A percentile compares a stretch with the other conserved stretches of the same genome.
These are phyloP conservation scores for Monilinia laxa DNA, from an alignment of 2,329 filamentous ascomycete species.

Conservation along the genomic window DNA sequence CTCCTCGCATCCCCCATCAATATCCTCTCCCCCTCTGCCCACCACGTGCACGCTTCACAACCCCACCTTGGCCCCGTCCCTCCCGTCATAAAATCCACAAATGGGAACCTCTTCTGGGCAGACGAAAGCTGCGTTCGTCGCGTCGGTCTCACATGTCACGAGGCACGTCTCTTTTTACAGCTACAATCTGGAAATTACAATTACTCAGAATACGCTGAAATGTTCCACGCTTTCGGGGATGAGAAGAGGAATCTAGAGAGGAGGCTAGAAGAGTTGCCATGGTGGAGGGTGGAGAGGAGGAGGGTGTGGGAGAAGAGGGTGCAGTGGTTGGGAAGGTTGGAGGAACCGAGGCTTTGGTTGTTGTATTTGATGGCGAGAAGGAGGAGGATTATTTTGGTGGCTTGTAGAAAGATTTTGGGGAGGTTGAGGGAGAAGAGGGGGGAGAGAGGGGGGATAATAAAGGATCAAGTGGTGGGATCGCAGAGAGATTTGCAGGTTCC, in stretches of 20 bases:
- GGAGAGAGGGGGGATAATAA: not conserved
- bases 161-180: slow-evolving; percentile 31
- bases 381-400: slow-evolving; percentile 31
- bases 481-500: no score
- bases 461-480: no score
- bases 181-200: slow-evolving; percentile 31
- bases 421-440: slow-evolving; percentile 29
- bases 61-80: slow-evolving; percentile 23
- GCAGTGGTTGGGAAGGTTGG: slow-evolving; percentile 33
- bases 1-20: not conserved
- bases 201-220: slow-evolving; percentile 31
- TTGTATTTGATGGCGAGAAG: slow-evolving; percentile 33
- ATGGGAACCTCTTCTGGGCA: slow-evolving; percentile 35
- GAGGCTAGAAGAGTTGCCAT: slow-evolving; percentile 25
- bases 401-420: slow-evolving; percentile 22
- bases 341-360: slow-evolving; percentile 31
- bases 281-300: slow-evolving; percentile 30
- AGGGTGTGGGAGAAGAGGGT: slow-evolving; percentile 30
- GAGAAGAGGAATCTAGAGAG: slow-evolving; percentile 29
- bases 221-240: slow-evolving; percentile 32
- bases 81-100: slow-evolving; percentile 32
- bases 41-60: not conserved
- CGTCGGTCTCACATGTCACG: slow-evolving; percentile 31
- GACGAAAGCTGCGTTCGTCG: slow-evolving; percentile 33
- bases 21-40: no score